Evolutionary conservation across 139 green algal species (phyloP), one percentile per base, ranked within the genome.

Genomic region (Chlamydomonas sphaeroides): DNA sequence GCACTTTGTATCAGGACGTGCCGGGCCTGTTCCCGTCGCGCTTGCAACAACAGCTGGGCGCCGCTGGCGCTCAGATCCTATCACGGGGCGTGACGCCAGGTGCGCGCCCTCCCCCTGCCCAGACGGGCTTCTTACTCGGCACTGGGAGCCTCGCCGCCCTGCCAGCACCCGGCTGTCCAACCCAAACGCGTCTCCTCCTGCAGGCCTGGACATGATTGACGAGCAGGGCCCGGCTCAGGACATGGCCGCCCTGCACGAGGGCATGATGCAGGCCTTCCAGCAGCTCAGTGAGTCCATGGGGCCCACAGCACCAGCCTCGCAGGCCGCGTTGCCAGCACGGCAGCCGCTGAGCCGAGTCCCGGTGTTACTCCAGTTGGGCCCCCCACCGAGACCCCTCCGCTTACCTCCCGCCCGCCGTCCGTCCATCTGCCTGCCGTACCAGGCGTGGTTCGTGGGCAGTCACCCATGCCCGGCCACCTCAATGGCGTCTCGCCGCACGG

Each of bases 1-100:
- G 82, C 32, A 96, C 93, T 1, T 75, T 97, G 3, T 97, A 96
- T 81, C 90, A 91, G 41, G 92, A 97, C 49, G 86, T 96, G 39
- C 89, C 90, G 10, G 73, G 75, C 0, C 82, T 87, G 23, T 86
- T 85, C 53, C 72, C 39, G 32, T 68, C 56, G 57, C 48, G 65
- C 15, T 78, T 89, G 65, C 71, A 88, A 75, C 79, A 86, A 36
- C 79, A 85, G 61, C 63, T 68, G 28, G 41, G 59, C 20, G 62
- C 35, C 62, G 62, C 57, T 41, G 28, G 39, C 18, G 75, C 61
- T 20, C 75, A 82, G 62, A 72, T 82, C 41, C 32, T 82, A 26
- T 82, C 75, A 5, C 61, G 75, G 0, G 75, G 75, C 0, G 75
- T 82, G 26, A 82, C 75, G 1, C 75, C 75, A 20, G 62, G 75